phyloP scores from a whole-genome alignment of 169 alveolate genomes.

The Eimeria praecox region DNA sequence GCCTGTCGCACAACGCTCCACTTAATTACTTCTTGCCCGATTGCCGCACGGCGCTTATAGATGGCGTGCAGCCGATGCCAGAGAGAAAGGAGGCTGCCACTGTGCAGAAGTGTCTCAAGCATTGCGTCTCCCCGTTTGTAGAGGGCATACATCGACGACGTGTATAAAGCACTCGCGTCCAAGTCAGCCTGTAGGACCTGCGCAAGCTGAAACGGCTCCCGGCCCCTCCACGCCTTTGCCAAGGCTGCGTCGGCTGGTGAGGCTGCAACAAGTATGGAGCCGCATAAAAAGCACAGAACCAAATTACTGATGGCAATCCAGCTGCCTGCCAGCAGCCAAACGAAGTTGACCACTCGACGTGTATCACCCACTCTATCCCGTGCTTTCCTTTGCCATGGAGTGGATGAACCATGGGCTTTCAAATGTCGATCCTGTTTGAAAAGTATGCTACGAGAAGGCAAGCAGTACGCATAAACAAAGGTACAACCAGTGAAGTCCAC shows the following conservation, averaged over 20 bases:
- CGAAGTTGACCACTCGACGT: background rate
- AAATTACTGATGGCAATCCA: background rate
- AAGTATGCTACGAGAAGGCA: background rate
- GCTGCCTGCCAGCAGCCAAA: background rate
- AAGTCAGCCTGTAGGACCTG: conserved; percentile 58
- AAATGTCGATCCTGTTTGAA: background rate
- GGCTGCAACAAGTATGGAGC: background rate
- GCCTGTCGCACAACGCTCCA: conserved; percentile 80
- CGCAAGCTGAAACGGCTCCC: conserved; percentile 64
- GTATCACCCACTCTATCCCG: background rate
- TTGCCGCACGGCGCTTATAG: conserved; percentile 24
- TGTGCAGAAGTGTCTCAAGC: conserved; percentile 76
- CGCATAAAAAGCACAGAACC: background rate
- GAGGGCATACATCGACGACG: conserved; percentile 71
- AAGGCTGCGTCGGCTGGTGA: conserved; percentile 42
- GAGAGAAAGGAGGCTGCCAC: conserved; percentile 80
- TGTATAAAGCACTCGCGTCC: conserved; percentile 58
- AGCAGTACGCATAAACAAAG: background rate
- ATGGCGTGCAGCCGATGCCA: conserved; percentile 80
- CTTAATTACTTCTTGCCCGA: conserved; percentile 64
- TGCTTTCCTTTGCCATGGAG: background rate
- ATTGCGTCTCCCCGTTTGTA: conserved; percentile 72
- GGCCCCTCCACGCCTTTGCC: conserved; percentile 70
- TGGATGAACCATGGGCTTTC: background rate
- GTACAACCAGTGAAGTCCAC: background rate